Conservation (phyloP, 1,284 basidiomycete species). For the Cryptococcus wingfieldii region DNA sequence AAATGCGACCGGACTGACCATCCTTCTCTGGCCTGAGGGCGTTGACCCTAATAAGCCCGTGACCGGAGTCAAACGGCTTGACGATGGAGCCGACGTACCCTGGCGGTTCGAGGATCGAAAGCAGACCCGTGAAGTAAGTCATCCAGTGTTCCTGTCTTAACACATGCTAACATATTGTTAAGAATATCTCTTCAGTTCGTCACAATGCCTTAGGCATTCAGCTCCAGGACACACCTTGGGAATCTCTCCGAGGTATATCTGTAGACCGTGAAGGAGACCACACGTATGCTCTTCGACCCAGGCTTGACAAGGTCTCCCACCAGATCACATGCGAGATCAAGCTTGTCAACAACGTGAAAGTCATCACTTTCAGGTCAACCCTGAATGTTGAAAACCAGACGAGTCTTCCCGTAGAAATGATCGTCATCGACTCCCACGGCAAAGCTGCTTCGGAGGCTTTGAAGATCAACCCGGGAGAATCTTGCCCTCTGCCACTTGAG, state of each 20-base stretch:
- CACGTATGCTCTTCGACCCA: constrained; percentile 78
- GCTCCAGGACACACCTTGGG: constrained; percentile 86
- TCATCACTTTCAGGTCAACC: constrained; percentile 90
- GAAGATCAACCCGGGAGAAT: constrained; percentile 84
- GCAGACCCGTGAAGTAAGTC: constrained; percentile 78
- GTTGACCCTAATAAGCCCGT: constrained; percentile 56
- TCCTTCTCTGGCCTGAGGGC: constrained; percentile 76
- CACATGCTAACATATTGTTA: constrained; percentile 8
- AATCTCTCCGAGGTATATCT: constrained; percentile 79
- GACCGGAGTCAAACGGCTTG: constrained; percentile 54
- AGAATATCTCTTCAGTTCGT: constrained; percentile 75
- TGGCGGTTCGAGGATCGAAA: constrained; percentile 99
- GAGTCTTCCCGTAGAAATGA: constrained; percentile 87
- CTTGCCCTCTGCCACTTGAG: constrained; percentile 87
- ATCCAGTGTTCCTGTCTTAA: not conserved
- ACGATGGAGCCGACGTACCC: constrained; percentile 73
- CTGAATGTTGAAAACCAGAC: constrained; percentile 91
- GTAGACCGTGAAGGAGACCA: constrained; percentile 95
- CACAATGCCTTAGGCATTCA: constrained; percentile 81
- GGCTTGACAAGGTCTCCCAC: constrained; percentile 68
- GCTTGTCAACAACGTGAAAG: constrained; percentile 88
- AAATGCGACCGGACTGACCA: constrained; percentile 81
- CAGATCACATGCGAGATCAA: constrained; percentile 87
- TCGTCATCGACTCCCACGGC: constrained; percentile 79
- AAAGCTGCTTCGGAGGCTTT: constrained; percentile 75